phyloP scores from a whole-genome alignment of 768 basidiomycete genomes.

The Leucosporidium yakuticum region DNA sequence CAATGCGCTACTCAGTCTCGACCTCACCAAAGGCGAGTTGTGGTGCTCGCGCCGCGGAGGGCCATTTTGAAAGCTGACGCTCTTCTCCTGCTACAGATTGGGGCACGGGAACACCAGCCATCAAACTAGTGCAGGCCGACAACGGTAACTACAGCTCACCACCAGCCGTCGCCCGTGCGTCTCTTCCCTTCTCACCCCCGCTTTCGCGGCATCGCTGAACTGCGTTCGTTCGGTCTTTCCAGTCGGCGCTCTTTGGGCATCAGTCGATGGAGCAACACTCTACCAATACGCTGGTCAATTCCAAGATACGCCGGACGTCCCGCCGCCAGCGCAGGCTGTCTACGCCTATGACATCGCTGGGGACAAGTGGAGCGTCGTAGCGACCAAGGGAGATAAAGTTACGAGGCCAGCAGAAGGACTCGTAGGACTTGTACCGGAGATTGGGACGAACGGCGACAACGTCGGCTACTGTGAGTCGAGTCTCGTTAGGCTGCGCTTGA shows the following conservation, averaged over 20 bases:
- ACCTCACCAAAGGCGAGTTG: conserved; percentile 3
- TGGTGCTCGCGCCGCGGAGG: neutral
- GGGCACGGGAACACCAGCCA: conserved; percentile 15
- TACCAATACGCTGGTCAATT: conserved; percentile 25
- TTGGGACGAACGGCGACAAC: conserved; percentile 19
- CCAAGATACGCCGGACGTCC: conserved; percentile 15
- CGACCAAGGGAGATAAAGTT: conserved; percentile 15
- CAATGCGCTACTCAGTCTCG: conserved; percentile 25
- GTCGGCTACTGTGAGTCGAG: conserved; percentile 21
- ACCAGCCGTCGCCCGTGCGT: conserved; percentile 28
- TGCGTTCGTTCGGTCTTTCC: neutral
- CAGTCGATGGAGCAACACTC: conserved; percentile 15
- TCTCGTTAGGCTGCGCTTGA: neutral
- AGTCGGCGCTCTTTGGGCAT: conserved; percentile 30
- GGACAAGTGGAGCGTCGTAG: conserved; percentile 5
- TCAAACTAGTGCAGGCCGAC: conserved; percentile 18
- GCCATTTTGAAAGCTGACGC: neutral
- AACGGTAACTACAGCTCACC: conserved; percentile 19
- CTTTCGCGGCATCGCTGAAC: neutral
- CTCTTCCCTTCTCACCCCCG: neutral
- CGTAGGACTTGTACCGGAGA: conserved; percentile 2
- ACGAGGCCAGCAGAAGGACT: conserved; percentile 21
- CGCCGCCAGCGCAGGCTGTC: conserved; percentile 9
- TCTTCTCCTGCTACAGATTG: conserved; percentile 7
- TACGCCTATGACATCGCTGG: conserved; percentile 17